Base-by-base conservation (phyloP, 768 basidiomycete species). In the Rhodotorula graminis region DNA sequence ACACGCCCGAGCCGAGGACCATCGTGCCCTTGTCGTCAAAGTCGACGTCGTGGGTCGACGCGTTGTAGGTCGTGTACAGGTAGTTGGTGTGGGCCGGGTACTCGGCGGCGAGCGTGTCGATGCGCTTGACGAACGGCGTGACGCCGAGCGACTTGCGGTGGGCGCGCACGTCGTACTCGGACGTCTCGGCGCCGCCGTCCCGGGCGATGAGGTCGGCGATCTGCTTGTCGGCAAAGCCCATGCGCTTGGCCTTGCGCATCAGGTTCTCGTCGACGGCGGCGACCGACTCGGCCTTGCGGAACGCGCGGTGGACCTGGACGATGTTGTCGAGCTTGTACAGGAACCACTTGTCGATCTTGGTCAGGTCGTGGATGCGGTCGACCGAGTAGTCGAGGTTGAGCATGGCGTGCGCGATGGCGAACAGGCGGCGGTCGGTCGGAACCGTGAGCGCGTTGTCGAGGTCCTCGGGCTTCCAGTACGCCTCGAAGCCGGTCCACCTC, bases 291-390 rank as follows among this genome's bases (percentile, higher is more conserved):
- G 87, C 87, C 44, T 85, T 84, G 79, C 89, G 88, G 76, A 99
- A 83, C 11, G 85, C 84, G 75, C 86, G 87, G 80, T 90, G 89
- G 0, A 93, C 92, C 78, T 89, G 87, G 68, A 98, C 93, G 71
- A 99, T 97, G 82, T 98, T 99, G 83, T 98, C 94, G 64, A 99
- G 90, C 84, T 98, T 99, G 86, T 96, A 89, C 70, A 99, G 84
- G 86, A 92, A 99, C 96, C 96, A 98, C 90, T 93, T 93, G 86
- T 97, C 95, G 78, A 98, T 98, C 85, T 97, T 98, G 73, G 96
- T 98, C 78, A 99, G 82, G 64, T 93, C 90, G 80, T 97, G 92
- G 53, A 99, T 80, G 74, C 86, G 84, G 79, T 98, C 93, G 63
- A 98, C 92, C 14, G 89, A 86, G 81, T 96, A 97, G 80, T 86